phyloP scores from a whole-genome alignment of 345 rosid genomes.

The Chamaenerion angustifolium region DNA sequence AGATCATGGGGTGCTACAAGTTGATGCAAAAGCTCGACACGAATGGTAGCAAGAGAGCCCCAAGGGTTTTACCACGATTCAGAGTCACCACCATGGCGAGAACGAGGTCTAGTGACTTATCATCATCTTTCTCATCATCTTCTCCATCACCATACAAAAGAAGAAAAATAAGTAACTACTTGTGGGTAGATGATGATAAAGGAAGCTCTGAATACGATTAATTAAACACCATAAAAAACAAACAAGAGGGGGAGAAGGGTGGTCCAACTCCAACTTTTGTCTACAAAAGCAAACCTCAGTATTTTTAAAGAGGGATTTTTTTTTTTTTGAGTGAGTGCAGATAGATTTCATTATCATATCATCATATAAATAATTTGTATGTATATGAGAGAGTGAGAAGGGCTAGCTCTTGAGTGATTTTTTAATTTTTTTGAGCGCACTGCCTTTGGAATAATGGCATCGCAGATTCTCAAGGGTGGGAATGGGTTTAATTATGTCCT shows the following conservation, averaged over 20 bases:
- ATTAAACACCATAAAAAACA: neutral
- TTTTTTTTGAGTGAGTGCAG: neutral
- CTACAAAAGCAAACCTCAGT: slow-evolving; percentile 22
- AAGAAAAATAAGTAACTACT: slow-evolving; percentile 50
- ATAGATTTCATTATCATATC: neutral
- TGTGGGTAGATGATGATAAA: slow-evolving; percentile 57
- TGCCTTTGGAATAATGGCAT: slow-evolving; percentile 27
- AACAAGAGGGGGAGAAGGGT: slow-evolving; percentile 14
- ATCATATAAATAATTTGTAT: neutral
- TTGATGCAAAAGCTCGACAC: slow-evolving; percentile 54
- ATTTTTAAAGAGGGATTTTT: slow-evolving; percentile 23
- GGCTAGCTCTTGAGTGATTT: slow-evolving; percentile 11
- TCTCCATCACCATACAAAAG: slow-evolving; percentile 39
- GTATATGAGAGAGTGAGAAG: slow-evolving; percentile 22
- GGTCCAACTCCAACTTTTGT: slow-evolving; percentile 10
- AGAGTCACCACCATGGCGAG: slow-evolving; percentile 55
- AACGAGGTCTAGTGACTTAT: slow-evolving; percentile 33
- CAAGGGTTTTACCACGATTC: slow-evolving; percentile 45
- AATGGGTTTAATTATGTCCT: neutral
- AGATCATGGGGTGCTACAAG: slow-evolving; percentile 60
- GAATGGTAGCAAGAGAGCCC: slow-evolving; percentile 19
- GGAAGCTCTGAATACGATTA: slow-evolving; percentile 19
- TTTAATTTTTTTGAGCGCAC: slow-evolving; percentile 24
- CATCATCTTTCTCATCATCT: slow-evolving; percentile 20
- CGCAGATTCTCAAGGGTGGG: slow-evolving; percentile 88